Evolutionary conservation across 768 basidiomycete genomes (phyloP), one percentile per base, ranked within the genome.

Genomic region (Russula vinacea): DNA sequence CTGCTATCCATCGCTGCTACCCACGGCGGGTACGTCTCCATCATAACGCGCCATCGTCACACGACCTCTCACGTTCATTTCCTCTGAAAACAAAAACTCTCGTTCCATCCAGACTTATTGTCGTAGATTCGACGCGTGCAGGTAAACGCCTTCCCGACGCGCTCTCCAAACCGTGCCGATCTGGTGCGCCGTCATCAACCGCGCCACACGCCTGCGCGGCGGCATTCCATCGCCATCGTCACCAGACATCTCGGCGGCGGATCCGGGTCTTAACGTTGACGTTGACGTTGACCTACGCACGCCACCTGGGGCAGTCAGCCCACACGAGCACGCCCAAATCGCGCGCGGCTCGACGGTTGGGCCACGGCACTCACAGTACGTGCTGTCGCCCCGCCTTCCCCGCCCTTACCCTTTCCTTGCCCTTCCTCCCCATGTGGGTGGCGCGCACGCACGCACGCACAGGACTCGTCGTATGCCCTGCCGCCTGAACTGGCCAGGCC

Each of bases 141-240:
- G 96, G 96, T 10, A 98, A 98, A 76, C 85, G 93, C 16, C 87
- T 96, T 54, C 96, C 96, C 1, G 96, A 98, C 67, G 93, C 95
- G 0, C 79, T 98, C 2, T 90, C 90, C 2, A 98, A 66, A 96
- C 94, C 0, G 81, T 98, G 1, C 95, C 95, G 0, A 89, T 95
- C 56, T 98, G 96, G 96, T 96, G 95, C 72, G 79, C 90, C 10
- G 90, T 94, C 5, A 78, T 96, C 66, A 98, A 96, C 71, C 79
- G 84, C 56, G 87, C 84, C 33, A 73, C 84, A 39, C 66, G 72
- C 11, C 71, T 75, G 53, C 77, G 63, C 11, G 17, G 32, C 22
- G n/a, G n/a, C n/a, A n/a, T n/a, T n/a, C n/a, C n/a, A n/a, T n/a
- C n/a, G n/a, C 7, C n/a, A 17, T 14, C 40, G 7, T 33, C 39